Base-by-base conservation (phyloP, 1,284 basidiomycete genomes). In the Fomitopsis pinicola region DNA sequence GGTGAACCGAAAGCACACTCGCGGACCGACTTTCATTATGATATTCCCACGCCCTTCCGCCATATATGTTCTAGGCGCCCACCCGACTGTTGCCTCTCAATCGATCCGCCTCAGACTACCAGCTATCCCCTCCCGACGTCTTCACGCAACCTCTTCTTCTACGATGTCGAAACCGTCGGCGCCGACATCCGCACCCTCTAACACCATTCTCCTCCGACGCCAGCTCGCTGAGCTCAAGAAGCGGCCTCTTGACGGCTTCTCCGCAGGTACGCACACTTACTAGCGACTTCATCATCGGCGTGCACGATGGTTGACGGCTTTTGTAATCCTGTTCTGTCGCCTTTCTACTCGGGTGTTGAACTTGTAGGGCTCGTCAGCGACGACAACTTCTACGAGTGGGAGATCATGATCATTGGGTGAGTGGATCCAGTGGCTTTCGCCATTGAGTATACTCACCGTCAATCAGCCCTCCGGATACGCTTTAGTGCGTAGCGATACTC, bases 381-480 rank as follows among this genome's bases (percentile, higher is more conserved):
- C 65, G 85, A 88, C 76, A 95, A 97, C 77, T 79, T 97, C 15
- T 92, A 91, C 61, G 94, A 97, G 78, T 98, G 95, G 95, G 92
- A 95, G 66, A 84, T 97, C 70, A 82, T 95, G 71, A 89, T 97
- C 66, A 95, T 97, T 71, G 94, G 94, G 94, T 95, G 64, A 68
- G 89, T 80, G 38, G 54, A 58, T 58, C 6, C 28, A 59, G 28
- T 48, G n/a, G 56, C 19, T 46, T 44, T 46, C 22, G 42, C 42
- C 42, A 55, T 59, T 26, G 14, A 28, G 14, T 55, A 63, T 59
- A 19, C 45, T 57, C 61, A 67, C 44, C 46, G 55, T 65, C 52
- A 63, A 50, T 7, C 60, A 96, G 94, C 14, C 94, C 94, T 50
- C 83, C 88, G 36, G 95, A 97, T 73, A 96, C 94, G 9, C 77